Evolutionary conservation across 129 eudicot species (phyloP), one percentile per base, ranked within the genome.

Genomic region (Gnaphalium uliginosum): DNA sequence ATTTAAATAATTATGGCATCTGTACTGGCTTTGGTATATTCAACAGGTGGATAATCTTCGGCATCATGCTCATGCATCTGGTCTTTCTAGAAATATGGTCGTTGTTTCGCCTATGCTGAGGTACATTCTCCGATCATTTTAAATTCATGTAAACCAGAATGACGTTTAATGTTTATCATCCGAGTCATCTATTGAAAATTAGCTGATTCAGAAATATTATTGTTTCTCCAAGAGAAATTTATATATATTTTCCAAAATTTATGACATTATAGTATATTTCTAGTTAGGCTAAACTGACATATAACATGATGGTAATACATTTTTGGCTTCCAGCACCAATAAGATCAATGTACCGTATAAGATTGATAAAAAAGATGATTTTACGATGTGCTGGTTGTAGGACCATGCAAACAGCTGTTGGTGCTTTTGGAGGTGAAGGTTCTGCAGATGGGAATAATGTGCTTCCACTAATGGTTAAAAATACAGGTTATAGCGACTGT

Each of bases 101-200:
- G 83, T 93, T 35, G 85, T 81, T 56, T 93, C 98, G 39, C 97
- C 98, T 66, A 80, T 93, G 87, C 80, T 87, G 43, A 93, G 98
- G 98, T 88, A 87, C 57, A 35, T 33, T 61, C 71, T 41, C 37
- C 54, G 19, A 26, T 69, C 54, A 69, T 18, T 61, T 29, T 10
- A 7, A 29, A 71, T 7, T 53, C 54, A 37, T 35, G 15, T 58
- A 33, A 56, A 66, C 33, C 39, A 66, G 51, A 66, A 65, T 32
- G 39, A 66, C 53, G 53, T 29, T 65, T 27, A 65, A 24, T 11
- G 39, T 76, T 46, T 64, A 46, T 10, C 46, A 63, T 50, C 48
- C 13, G 59, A 29, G 32, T 0, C 32, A 29, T 29, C 32, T 1
- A 1, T 29, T 29, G 32, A 0, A 0, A 29, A 29, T 29, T 29